Conservation (phyloP, 116 monocot species). For the Trichopus zeylanicus region DNA sequence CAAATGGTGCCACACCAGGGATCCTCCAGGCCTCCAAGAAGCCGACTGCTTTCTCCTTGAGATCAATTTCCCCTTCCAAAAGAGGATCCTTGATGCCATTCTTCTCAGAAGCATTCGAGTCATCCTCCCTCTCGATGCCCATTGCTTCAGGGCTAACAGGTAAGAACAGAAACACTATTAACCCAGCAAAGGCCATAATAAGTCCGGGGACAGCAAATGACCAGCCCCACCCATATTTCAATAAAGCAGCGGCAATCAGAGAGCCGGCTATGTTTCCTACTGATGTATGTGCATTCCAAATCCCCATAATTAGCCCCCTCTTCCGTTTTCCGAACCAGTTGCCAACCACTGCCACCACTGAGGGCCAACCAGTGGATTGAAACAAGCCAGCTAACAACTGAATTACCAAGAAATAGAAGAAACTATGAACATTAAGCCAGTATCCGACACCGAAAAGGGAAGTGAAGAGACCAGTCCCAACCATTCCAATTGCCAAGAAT, state of each 20-base stretch:
- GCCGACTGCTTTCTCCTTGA: slow-evolving; percentile 39
- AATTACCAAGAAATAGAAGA: slow-evolving; percentile 21
- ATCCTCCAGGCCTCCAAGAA: slow-evolving; percentile 63
- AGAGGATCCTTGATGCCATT: slow-evolving; percentile 25
- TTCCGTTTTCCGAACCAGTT: slow-evolving; percentile 31
- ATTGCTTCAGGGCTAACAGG: slow-evolving; percentile 45
- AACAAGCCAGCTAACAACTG: slow-evolving; percentile 34
- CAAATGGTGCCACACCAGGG: slow-evolving; percentile 70
- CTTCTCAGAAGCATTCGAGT: slow-evolving; percentile 16
- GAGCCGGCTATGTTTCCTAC: background rate
- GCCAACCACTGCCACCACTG: slow-evolving; percentile 26
- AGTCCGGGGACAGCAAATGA: slow-evolving; percentile 61
- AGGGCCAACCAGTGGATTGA: slow-evolving; percentile 37
- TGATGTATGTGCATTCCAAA: slow-evolving; percentile 15
- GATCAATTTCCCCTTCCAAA: slow-evolving; percentile 14
- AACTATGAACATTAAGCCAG: slow-evolving; percentile 20
- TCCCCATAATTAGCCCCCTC: slow-evolving; percentile 36
- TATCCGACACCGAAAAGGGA: slow-evolving; percentile 27
- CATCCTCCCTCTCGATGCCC: slow-evolving; percentile 27
- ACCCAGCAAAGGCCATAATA: slow-evolving; percentile 32
- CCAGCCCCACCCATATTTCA: slow-evolving; percentile 35
- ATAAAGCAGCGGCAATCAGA: background rate
- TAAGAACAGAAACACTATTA: slow-evolving; percentile 53
- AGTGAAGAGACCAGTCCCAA: slow-evolving; percentile 18
- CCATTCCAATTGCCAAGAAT: slow-evolving; percentile 20